Conservation (phyloP, 164 flowering plant species). For the Warburgia ugandensis region DNA sequence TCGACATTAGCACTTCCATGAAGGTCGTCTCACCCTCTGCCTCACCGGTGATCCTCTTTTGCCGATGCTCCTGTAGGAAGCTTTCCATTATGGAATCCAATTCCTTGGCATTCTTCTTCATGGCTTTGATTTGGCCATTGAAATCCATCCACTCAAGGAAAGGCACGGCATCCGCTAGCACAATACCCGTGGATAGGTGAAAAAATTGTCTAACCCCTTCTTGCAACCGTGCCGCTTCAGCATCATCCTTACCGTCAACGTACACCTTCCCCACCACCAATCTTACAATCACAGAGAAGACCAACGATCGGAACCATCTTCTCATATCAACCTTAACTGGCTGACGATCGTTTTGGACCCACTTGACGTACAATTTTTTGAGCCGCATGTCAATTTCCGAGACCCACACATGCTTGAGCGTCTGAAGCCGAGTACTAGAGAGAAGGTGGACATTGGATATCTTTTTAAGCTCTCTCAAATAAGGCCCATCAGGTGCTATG, state of each 20-base stretch:
- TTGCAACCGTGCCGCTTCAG: background rate
- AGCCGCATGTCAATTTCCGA: background rate
- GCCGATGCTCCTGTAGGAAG: slow-evolving; percentile 2
- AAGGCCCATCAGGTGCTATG: slow-evolving; percentile 5
- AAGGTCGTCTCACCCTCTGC: slow-evolving; percentile 1
- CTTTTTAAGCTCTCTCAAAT: slow-evolving; percentile 8
- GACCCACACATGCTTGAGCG: slow-evolving; percentile 4
- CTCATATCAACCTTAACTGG: slow-evolving; percentile 8
- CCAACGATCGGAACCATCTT: background rate
- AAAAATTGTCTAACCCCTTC: background rate
- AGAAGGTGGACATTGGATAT: slow-evolving; percentile 4
- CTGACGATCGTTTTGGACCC: background rate
- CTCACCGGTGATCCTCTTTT: background rate
- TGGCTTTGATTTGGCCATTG: background rate
- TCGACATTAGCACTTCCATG: slow-evolving; percentile 7
- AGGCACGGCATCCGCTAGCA: slow-evolving; percentile 1
- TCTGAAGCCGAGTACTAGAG: background rate
- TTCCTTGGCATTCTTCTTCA: slow-evolving; percentile 1
- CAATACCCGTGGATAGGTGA: background rate
- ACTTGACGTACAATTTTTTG: background rate
- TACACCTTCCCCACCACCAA: slow-evolving; percentile 6
- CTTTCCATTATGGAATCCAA: background rate
- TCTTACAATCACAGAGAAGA: background rate
- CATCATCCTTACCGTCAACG: background rate
- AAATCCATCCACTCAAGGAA: slow-evolving; percentile 5